Percentiles rank a stretch among this genome's conserved stretches.
phyloP scores from a whole-genome alignment of 306 rosid genomes.

The Vachellia collinsii region DNA sequence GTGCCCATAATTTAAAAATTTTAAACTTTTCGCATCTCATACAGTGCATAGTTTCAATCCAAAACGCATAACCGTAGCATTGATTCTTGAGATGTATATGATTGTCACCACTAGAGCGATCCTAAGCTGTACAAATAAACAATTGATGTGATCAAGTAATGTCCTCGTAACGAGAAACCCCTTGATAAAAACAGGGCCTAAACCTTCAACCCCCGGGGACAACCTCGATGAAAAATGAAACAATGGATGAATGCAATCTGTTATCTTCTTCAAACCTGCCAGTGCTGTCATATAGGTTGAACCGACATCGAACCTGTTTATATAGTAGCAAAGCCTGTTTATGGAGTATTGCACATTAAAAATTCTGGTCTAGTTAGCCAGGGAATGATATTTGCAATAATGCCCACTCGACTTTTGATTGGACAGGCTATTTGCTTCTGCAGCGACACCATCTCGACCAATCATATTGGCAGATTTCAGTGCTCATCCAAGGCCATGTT shows the following conservation, averaged over 20 bases:
- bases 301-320: conserved; percentile 30
- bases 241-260: conserved; percentile 43
- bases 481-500: conserved; percentile 36
- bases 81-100: conserved; percentile 47
- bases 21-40: not conserved
- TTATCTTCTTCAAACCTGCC: conserved; percentile 48
- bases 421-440: conserved; percentile 34
- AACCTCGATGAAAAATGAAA: conserved; percentile 54
- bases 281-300: conserved; percentile 36
- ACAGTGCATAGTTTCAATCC: not conserved
- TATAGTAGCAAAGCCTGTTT: conserved; percentile 19
- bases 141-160: conserved; percentile 51
- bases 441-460: conserved; percentile 41
- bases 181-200: conserved; percentile 59
- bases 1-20: not conserved
- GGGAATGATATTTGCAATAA: conserved; percentile 35
- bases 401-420: conserved; percentile 36
- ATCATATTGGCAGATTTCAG: conserved; percentile 29
- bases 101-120: conserved; percentile 69
- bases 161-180: conserved; percentile 58
- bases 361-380: conserved; percentile 35
- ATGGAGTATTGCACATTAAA: conserved; percentile 27
- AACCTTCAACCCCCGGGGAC: conserved; percentile 47
- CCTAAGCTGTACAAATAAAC: conserved; percentile 81
- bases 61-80: not conserved